A percentile compares a stretch with the other conserved stretches of the same genome.
Conservation (phyloP, 179 eudicot species). For the Heliamphora pulchella region DNA sequence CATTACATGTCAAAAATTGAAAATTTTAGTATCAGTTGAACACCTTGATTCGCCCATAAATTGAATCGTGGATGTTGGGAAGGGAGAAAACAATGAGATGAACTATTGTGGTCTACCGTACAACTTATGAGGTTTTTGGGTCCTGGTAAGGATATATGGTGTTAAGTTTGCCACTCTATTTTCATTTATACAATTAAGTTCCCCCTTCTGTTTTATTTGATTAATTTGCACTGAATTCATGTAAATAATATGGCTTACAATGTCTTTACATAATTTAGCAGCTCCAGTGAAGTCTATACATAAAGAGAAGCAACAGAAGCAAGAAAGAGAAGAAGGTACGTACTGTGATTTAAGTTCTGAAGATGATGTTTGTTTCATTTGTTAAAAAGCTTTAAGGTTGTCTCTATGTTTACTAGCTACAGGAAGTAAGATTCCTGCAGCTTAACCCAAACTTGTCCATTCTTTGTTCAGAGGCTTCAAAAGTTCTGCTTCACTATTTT, state of each 20-base stretch:
- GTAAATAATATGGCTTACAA: background rate
- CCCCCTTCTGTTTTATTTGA: background rate
- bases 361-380: background rate
- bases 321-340: conserved; percentile 55
- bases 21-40: background rate
- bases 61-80: background rate
- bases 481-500: background rate
- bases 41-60: background rate
- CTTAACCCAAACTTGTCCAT: background rate
- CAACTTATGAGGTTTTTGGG: background rate
- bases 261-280: conserved; percentile 30
- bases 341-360: conserved; percentile 5
- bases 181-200: conserved; percentile 4
- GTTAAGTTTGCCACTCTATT: background rate
- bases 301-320: conserved; percentile 52
- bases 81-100: no score
- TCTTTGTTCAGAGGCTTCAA: conserved; percentile 3
- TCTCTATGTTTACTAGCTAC: background rate
- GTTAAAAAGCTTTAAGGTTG: background rate
- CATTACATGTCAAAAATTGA: background rate
- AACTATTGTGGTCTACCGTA: background rate
- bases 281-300: conserved; percentile 33
- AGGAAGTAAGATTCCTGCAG: background rate
- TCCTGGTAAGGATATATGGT: conserved; percentile 1
- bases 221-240: conserved; percentile 7